These are phyloP conservation scores for Neopestalotiopsis sp. DNA, from an alignment of 2,329 filamentous ascomycete species.

Conservation along the genomic window DNA sequence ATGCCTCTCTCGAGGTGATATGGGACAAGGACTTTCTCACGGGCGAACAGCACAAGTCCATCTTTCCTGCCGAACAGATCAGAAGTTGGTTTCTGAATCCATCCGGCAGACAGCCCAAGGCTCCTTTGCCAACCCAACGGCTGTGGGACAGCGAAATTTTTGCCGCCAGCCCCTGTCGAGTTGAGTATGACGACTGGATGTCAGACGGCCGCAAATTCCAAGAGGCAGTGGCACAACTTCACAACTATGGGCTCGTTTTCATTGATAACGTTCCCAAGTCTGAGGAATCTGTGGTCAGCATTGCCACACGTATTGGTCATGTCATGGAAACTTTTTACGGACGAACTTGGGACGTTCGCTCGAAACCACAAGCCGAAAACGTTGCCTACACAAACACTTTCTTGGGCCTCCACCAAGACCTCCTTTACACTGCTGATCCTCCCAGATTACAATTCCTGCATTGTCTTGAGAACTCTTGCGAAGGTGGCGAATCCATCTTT, in stretches of 20 bases:
- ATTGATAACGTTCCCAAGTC: conserved; percentile 74
- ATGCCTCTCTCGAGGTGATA: conserved; percentile 57
- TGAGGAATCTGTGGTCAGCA: conserved; percentile 66
- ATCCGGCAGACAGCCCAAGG: not conserved
- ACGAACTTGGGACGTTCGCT: conserved; percentile 85
- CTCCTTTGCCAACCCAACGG: conserved; percentile 23
- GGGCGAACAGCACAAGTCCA: conserved; percentile 33
- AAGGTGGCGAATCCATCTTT: conserved; percentile 87
- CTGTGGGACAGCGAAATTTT: conserved; percentile 48
- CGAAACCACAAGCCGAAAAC: conserved; percentile 83
- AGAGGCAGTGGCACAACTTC: conserved; percentile 65
- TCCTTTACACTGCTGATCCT: conserved; percentile 81
- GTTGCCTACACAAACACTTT: conserved; percentile 86
- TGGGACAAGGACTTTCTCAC: conserved; percentile 59
- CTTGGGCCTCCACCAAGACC: conserved; percentile 90
- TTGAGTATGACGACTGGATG: conserved; percentile 78
- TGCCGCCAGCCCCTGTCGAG: conserved; percentile 52
- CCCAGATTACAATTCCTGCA: conserved; percentile 88
- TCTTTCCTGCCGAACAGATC: conserved; percentile 38
- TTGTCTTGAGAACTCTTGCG: conserved; percentile 79
- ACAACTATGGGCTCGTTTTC: conserved; percentile 75
- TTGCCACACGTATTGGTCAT: conserved; percentile 76
- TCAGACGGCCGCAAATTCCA: conserved; percentile 60
- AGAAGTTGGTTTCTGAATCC: conserved; percentile 16
- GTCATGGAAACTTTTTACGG: conserved; percentile 92